These are phyloP conservation scores for Aspergillus eucalypticola DNA, from an alignment of 2,329 filamentous ascomycete species.

Conservation along the genomic window DNA sequence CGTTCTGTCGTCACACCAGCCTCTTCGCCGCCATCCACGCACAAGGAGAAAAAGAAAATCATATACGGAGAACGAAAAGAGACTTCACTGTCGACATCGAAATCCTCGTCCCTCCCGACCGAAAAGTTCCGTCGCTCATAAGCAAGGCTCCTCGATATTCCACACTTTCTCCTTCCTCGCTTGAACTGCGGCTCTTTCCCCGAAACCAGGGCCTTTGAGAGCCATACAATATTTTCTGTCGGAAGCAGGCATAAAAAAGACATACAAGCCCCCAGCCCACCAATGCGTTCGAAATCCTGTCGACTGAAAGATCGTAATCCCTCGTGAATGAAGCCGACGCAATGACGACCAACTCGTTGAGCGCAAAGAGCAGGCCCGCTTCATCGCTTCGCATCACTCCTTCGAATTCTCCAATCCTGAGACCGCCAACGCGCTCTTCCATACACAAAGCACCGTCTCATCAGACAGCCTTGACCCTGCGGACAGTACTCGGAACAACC, in stretches of 20 bases:
- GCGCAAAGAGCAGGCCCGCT: conserved; percentile 38
- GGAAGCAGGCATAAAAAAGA: not conserved
- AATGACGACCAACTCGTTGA: conserved; percentile 41
- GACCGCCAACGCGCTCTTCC: conserved; percentile 65
- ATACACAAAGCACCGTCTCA: conserved; percentile 45
- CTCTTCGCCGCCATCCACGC: conserved; percentile 12
- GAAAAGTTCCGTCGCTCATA: not conserved
- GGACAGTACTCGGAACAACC: conserved; percentile 87
- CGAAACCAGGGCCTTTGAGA: not conserved
- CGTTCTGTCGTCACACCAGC: conserved; percentile 17
- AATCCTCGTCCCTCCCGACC: not conserved
- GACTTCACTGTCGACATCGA: conserved; percentile 1
- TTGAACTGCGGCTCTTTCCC: conserved; percentile 10
- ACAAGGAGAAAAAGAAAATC: not conserved
- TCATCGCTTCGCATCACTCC: conserved; percentile 67
- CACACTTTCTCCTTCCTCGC: conserved; percentile 3
- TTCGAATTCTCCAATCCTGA: conserved; percentile 70
- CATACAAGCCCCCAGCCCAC: conserved; percentile 8
- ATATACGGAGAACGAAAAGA: not conserved
- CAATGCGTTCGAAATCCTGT: conserved; percentile 29
- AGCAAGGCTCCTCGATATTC: not conserved
- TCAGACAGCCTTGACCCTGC: conserved; percentile 64
- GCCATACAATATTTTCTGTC: not conserved
- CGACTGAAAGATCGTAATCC: conserved; percentile 30
- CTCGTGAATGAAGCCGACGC: conserved; percentile 18